phyloP scores from a whole-genome alignment of 768 basidiomycete genomes.

The Hysterangium stoloniferum region DNA sequence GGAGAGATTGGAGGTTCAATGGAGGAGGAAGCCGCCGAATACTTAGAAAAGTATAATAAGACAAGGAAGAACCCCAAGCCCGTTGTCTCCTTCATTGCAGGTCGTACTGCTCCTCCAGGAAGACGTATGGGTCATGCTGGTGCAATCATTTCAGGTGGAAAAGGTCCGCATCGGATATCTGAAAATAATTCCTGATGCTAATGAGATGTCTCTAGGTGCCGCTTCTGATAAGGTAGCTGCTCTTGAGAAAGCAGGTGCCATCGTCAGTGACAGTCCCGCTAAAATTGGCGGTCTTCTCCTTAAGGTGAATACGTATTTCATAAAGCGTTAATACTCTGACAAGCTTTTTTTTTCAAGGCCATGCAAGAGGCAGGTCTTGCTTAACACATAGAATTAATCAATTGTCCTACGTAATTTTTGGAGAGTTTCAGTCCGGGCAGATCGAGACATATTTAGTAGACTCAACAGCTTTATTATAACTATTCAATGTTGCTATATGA shows the following conservation, averaged over 20 bases:
- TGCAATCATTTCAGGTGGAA: slow-evolving; percentile 96
- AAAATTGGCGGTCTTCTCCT: slow-evolving; percentile 89
- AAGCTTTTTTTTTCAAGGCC: slow-evolving; percentile 37
- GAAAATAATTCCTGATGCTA: not conserved
- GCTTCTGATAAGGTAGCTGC: slow-evolving; percentile 91
- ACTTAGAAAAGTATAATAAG: slow-evolving; percentile 89
- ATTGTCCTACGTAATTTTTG: too few species aligned
- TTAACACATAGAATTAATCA: too few species aligned
- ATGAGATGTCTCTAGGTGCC: slow-evolving; percentile 43
- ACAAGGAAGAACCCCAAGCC: slow-evolving; percentile 83
- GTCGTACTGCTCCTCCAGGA: slow-evolving; percentile 95
- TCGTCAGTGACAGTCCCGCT: slow-evolving; percentile 93
- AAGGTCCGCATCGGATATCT: slow-evolving; percentile 45
- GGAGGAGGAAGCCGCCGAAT: slow-evolving; percentile 99
- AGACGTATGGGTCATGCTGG: slow-evolving; percentile 98
- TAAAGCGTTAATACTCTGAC: not conserved
- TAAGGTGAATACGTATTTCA: slow-evolving; percentile 45
- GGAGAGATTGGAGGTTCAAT: slow-evolving; percentile 98
- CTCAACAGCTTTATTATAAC: too few species aligned
- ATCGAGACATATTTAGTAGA: too few species aligned
- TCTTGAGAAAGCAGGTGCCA: slow-evolving; percentile 82
- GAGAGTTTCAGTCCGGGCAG: too few species aligned
- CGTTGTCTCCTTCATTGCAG: slow-evolving; percentile 96
- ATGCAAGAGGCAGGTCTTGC: slow-evolving; percentile 72
- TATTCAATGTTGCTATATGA: too few species aligned